phyloP scores from a whole-genome alignment of 352 stramenopile species.

The Phytophthora idaei region DNA sequence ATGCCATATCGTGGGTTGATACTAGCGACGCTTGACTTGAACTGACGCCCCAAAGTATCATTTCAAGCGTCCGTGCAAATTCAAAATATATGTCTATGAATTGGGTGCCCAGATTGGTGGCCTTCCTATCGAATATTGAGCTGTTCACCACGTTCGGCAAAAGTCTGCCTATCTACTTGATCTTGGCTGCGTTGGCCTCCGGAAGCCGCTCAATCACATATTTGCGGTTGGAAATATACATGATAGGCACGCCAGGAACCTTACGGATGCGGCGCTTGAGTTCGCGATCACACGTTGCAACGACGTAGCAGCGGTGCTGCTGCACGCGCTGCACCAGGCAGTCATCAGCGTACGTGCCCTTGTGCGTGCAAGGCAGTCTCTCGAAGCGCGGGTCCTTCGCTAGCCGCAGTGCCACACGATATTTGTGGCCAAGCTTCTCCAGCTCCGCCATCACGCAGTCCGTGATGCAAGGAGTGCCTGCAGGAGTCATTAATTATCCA shows the following conservation, averaged over 20 bases:
- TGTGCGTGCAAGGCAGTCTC: conserved; percentile 97
- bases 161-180: conserved; percentile 63
- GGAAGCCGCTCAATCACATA: conserved; percentile 99
- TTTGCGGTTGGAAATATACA: conserved; percentile 99
- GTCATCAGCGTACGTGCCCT: conserved; percentile 99
- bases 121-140: conserved; percentile 28
- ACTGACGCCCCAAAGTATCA: conserved; percentile 3
- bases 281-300: conserved; percentile 99
- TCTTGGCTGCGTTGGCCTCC: conserved; percentile 93
- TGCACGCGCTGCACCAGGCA: conserved; percentile 93
- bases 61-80: neutral
- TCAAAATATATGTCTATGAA: conserved; percentile 44
- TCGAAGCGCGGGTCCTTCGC: conserved; percentile 99
- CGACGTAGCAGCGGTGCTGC: conserved; percentile 98
- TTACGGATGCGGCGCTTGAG: conserved; percentile 99
- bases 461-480: conserved; percentile 96
- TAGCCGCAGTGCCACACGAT: conserved; percentile 91
- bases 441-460: conserved; percentile 99
- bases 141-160: conserved; percentile 7
- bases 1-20: conserved; percentile 11
- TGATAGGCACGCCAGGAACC: conserved; percentile 99
- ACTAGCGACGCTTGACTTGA: conserved; percentile 26
- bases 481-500: neutral
- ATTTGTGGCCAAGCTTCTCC: conserved; percentile 99
- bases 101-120: conserved; percentile 6